These are phyloP conservation scores for Wickerhamiella lipophila DNA, from an alignment of 805 yeast species.

Conservation along the genomic window DNA sequence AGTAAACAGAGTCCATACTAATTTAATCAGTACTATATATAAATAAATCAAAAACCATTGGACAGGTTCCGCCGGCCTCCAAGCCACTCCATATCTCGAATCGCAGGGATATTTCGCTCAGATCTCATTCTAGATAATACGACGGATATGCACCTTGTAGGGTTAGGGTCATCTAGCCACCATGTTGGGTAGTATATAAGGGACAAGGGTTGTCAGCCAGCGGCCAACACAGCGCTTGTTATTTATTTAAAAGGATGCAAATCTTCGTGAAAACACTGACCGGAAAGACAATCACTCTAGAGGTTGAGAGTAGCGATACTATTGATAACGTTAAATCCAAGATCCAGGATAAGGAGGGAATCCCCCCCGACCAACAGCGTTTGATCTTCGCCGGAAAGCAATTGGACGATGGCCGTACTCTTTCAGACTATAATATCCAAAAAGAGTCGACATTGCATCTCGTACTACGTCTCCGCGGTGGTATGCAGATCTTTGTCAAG, in stretches of 20 bases:
- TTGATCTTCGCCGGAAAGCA: constrained; percentile 93
- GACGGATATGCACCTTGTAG: constrained; percentile 1
- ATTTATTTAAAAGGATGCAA: constrained; percentile 46
- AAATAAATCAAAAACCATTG: neutral
- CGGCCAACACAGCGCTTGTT: neutral
- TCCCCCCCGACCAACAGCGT: constrained; percentile 95
- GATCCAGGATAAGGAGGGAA: constrained; percentile 94
- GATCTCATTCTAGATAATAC: constrained; percentile 5
- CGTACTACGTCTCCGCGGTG: constrained; percentile 82
- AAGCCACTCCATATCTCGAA: neutral
- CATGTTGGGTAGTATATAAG: constrained; percentile 7
- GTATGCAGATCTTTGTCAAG: constrained; percentile 88
- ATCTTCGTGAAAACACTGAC: constrained; percentile 83
- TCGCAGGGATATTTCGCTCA: neutral
- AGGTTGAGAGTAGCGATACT: constrained; percentile 89
- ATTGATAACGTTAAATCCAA: constrained; percentile 90
- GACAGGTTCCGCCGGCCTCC: neutral
- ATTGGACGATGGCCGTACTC: constrained; percentile 89
- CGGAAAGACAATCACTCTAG: constrained; percentile 80
- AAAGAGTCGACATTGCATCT: constrained; percentile 81
- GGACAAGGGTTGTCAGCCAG: neutral
- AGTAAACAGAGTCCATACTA: neutral
- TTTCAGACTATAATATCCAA: constrained; percentile 90
- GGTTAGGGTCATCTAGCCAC: constrained; percentile 3
- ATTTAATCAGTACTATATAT: neutral